phyloP scores from a whole-genome alignment of 1,284 basidiomycete genomes.

The Pyrrhoderma lamaoense region DNA sequence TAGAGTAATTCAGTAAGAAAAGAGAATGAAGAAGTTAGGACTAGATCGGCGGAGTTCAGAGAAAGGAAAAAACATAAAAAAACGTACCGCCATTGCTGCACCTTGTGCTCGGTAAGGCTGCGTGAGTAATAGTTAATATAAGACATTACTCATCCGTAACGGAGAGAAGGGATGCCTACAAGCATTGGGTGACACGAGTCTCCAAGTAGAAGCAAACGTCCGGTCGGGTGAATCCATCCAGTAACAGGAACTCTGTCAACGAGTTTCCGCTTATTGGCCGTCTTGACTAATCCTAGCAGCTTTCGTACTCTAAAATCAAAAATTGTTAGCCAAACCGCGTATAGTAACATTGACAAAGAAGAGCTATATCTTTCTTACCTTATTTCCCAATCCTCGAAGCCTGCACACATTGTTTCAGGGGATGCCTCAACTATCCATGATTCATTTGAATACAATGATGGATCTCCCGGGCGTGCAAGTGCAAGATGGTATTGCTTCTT shows the following conservation, averaged over 20 bases:
- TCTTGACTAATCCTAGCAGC: constrained; percentile 19
- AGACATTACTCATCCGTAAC: too few species aligned
- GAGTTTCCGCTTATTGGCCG: constrained; percentile 20
- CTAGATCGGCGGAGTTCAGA: neutral
- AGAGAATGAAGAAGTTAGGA: too few species aligned
- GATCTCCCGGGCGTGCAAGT: constrained; percentile 20
- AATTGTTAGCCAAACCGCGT: too few species aligned
- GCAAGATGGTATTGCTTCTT: constrained; percentile 22
- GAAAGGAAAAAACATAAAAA: neutral
- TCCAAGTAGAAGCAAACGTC: constrained; percentile 22
- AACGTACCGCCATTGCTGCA: constrained; percentile 25
- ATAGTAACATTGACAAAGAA: neutral
- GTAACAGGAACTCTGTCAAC: constrained; percentile 22
- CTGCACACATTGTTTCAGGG: constrained; percentile 21
- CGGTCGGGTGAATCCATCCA: constrained; percentile 21
- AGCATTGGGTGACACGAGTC: constrained; percentile 24
- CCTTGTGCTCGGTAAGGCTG: constrained; percentile 26
- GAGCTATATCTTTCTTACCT: constrained; percentile 15
- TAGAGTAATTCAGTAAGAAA: neutral
- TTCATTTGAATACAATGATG: constrained; percentile 14
- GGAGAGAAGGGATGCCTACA: neutral
- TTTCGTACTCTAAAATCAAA: constrained; percentile 19
- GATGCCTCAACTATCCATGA: constrained; percentile 21
- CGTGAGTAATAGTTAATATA: neutral
- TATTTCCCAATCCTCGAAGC: constrained; percentile 22